These are phyloP conservation scores for Vaccinium vitisidaea DNA, from an alignment of 148 eudicot species.

Conservation along the genomic window DNA sequence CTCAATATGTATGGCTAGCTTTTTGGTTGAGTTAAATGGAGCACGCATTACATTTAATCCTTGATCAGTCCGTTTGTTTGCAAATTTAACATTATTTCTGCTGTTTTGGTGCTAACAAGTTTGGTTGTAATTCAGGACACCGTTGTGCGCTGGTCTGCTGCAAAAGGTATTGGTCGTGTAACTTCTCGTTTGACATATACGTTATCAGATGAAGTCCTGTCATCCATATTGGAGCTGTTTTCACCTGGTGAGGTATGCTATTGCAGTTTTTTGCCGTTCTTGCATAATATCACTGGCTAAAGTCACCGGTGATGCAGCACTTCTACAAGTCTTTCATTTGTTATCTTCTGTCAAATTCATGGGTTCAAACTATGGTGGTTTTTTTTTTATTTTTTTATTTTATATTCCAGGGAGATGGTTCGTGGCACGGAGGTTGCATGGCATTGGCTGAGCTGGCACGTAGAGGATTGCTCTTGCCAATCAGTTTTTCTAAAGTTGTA, in stretches of 20 bases:
- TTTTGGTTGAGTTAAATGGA: neutral
- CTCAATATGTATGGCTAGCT: neutral
- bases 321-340: conserved; percentile 16
- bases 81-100: neutral
- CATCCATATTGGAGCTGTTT: conserved; percentile 90
- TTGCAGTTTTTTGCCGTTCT: neutral
- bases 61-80: neutral
- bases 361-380: conserved; percentile 8
- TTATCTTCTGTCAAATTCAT: neutral
- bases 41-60: neutral
- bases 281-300: neutral
- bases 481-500: conserved; percentile 92
- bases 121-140: conserved; percentile 66
- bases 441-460: conserved; percentile 99
- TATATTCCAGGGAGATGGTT: conserved; percentile 85
- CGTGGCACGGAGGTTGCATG: conserved; percentile 99
- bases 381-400: neutral
- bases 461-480: conserved; percentile 88
- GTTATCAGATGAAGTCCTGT: conserved; percentile 88
- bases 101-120: conserved; percentile 11
- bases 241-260: conserved; percentile 83
- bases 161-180: conserved; percentile 96
- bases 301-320: neutral
- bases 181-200: conserved; percentile 74
- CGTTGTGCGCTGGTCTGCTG: conserved; percentile 99